Evolutionary conservation across 352 stramenopile genomes (phyloP), one percentile per base, ranked within the genome.

Genomic region (Phytophthora colocasiae): DNA sequence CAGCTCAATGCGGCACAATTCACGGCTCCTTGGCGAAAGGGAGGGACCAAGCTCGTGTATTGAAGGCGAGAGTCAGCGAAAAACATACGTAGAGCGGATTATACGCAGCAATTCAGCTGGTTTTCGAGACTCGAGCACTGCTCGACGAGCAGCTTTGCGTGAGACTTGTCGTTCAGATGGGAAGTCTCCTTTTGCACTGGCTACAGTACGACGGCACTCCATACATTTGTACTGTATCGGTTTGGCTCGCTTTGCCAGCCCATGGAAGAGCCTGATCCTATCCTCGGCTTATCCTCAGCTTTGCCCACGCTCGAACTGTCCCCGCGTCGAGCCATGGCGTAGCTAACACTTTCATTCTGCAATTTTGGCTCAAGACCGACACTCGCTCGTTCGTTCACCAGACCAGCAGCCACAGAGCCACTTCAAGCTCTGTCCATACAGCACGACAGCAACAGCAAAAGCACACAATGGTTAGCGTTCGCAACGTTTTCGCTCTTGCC

Each of bases 231-330:
- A n/a, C n/a, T n/a, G n/a, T 71, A 71, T 71, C 39, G 46, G 19
- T 15, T 41, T 57, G 41, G 19, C 24, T 63, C 53, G 58, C 54
- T 64, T 58, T 55, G 32, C 6, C 12, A 27, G n/a, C 32, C 34
- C 58, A 69, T 64, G 59, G 51, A 73, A 69, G 32, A 26, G 60
- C 34, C 46, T 61, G 9, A 64, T 58, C 65, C 65, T 60, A 73
- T 73, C 65, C 54, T 63, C 39, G 31, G 65, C 58, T 61, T 73
- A 73, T 73, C 65, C 59, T 73, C 65, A 69, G 65, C 58, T 69
- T 69, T 73, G 65, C 58, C 51, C 26, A 26, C 40, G 51, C 27
- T 27, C 32, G 34, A 40, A 22, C 46, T 72, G 47, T 69, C 61
- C 47, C 31, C 24, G 26, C 44, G 9, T 50, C 29, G 53, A 58